These are phyloP conservation scores for Microdochium trichocladiopsis DNA, from an alignment of 2,329 filamentous ascomycete genomes.

Conservation along the genomic window DNA sequence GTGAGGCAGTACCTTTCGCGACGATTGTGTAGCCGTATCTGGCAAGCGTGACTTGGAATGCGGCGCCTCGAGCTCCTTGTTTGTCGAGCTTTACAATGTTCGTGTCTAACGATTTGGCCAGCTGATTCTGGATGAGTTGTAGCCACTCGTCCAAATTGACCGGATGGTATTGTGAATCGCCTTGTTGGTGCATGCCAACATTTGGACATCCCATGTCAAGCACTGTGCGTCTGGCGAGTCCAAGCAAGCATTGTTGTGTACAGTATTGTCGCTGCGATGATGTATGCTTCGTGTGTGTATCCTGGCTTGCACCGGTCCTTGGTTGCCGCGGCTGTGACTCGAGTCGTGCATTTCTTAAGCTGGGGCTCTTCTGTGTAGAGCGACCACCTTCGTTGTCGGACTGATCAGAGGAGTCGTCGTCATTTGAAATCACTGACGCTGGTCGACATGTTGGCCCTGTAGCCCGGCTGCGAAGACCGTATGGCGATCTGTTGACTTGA, in stretches of 20 bases:
- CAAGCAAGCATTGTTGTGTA: slow-evolving; percentile 29
- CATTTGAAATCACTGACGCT: not conserved
- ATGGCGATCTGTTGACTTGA: not conserved
- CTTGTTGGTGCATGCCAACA: slow-evolving; percentile 18
- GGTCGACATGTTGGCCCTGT: not conserved
- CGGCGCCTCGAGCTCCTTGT: slow-evolving; percentile 25
- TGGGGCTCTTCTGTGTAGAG: not conserved
- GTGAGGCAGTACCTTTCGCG: slow-evolving; percentile 28
- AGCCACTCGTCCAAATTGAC: slow-evolving; percentile 20
- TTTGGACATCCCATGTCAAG: slow-evolving; percentile 31
- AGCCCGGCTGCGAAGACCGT: not conserved
- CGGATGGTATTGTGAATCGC: slow-evolving; percentile 13
- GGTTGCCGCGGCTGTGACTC: slow-evolving; percentile 1
- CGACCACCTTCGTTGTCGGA: not conserved
- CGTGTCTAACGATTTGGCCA: slow-evolving; percentile 18
- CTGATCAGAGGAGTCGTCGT: not conserved
- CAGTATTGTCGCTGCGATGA: slow-evolving; percentile 19
- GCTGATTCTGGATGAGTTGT: slow-evolving; percentile 20
- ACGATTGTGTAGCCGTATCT: slow-evolving; percentile 34
- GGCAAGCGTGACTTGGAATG: slow-evolving; percentile 33
- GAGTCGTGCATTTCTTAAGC: not conserved
- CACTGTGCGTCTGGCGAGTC: slow-evolving; percentile 17
- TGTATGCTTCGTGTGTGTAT: slow-evolving; percentile 6
- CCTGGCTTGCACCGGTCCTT: not conserved
- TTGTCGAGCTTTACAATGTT: slow-evolving; percentile 18